Evolutionary conservation across 106 monocot genomes (phyloP).

Genomic region (Vanilla planifolia): DNA sequence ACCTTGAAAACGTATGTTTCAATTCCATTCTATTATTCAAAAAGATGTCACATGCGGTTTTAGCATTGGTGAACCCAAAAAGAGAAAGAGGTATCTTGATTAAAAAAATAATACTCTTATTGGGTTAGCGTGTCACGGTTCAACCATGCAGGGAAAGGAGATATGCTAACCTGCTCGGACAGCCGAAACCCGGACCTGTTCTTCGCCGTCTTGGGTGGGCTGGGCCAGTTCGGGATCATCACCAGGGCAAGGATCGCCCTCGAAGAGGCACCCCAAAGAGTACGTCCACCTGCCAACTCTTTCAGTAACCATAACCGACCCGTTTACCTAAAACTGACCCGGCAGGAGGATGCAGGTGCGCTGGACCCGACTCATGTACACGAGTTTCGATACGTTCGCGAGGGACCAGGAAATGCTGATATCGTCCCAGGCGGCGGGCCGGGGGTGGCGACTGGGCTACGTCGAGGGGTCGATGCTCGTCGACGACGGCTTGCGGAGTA

Average conservation of each 20-base stretch:
- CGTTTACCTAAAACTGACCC: neutral
- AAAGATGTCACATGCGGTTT: too few relatives aligned
- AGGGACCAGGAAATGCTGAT: constrained; percentile 40
- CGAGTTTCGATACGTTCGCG: constrained; percentile 13
- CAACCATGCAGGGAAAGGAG: constrained; percentile 33
- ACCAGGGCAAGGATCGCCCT: constrained; percentile 30
- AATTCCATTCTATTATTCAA: too few relatives aligned
- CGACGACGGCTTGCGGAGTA: constrained; percentile 9
- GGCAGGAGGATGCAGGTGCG: constrained; percentile 6
- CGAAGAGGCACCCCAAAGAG: constrained; percentile 15
- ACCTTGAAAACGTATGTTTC: too few relatives aligned
- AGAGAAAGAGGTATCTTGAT: too few relatives aligned
- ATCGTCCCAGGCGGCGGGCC: neutral
- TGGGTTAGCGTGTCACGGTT: too few relatives aligned
- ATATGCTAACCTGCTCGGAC: constrained; percentile 25
- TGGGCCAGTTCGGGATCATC: constrained; percentile 45
- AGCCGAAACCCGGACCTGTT: constrained; percentile 21
- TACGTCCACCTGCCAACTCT: too few relatives aligned
- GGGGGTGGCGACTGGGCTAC: constrained; percentile 14
- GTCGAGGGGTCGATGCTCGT: constrained; percentile 36
- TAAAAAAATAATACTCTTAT: too few relatives aligned
- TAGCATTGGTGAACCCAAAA: too few relatives aligned
- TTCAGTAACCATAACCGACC: too few relatives aligned
- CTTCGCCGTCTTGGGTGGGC: constrained; percentile 20
- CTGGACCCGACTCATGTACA: constrained; percentile 44